Conservation (phyloP, 495 filamentous ascomycete genomes). For the Penicillium lagena region DNA sequence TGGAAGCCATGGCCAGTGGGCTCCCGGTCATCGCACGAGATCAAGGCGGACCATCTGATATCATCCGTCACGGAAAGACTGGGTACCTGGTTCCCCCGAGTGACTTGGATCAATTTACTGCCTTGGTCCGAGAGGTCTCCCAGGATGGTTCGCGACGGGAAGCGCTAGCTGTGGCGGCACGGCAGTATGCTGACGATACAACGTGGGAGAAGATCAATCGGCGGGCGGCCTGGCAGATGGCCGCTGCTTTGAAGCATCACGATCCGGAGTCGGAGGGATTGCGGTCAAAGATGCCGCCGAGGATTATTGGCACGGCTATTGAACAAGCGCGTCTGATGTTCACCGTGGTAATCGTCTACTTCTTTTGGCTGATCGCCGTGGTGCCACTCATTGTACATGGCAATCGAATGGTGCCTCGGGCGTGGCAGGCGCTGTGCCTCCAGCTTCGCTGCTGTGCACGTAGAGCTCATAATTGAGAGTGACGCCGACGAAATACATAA, state of each 20-base stretch:
- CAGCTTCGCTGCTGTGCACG: slow-evolving; percentile 10
- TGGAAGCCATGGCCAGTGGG: slow-evolving; percentile 61
- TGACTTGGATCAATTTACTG: slow-evolving; percentile 47
- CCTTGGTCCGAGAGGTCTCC: slow-evolving; percentile 33
- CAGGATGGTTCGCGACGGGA: slow-evolving; percentile 27
- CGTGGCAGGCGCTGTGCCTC: slow-evolving; percentile 11
- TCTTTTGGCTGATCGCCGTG: slow-evolving; percentile 31
- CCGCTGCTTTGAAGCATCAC: slow-evolving; percentile 38
- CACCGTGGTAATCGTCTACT: slow-evolving; percentile 22
- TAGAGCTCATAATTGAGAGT: slow-evolving; percentile 1
- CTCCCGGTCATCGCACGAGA: slow-evolving; percentile 58
- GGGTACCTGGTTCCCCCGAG: slow-evolving; percentile 51
- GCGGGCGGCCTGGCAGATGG: slow-evolving; percentile 51
- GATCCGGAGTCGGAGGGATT: slow-evolving; percentile 15
- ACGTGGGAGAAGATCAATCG: slow-evolving; percentile 63
- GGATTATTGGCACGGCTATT: slow-evolving; percentile 8
- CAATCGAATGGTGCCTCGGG: slow-evolving; percentile 19
- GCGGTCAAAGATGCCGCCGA: slow-evolving; percentile 1
- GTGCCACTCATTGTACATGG: slow-evolving; percentile 31
- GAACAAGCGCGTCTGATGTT: slow-evolving; percentile 18
- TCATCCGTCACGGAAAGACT: slow-evolving; percentile 45
- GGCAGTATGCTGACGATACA: slow-evolving; percentile 47
- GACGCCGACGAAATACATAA: background rate
- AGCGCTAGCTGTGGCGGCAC: slow-evolving; percentile 32
- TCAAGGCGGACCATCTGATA: slow-evolving; percentile 59